Evolutionary conservation across 257 asterid genomes (phyloP).

Genomic region (Plantago ovata): DNA sequence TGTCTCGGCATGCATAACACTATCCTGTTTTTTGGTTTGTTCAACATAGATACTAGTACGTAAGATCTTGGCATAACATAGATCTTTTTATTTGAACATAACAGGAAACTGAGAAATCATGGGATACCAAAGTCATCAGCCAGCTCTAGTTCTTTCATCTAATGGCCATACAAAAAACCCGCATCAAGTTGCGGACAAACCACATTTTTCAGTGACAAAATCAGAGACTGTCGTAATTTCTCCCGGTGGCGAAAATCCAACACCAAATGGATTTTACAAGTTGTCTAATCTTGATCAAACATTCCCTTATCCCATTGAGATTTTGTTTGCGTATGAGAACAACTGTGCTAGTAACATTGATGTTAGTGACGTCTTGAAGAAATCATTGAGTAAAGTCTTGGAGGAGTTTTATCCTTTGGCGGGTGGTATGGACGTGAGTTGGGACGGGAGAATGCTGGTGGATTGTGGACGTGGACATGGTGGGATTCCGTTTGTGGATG

Average conservation of each 20-base stretch:
- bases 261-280: conserved; percentile 3
- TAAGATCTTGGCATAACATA: too few relatives aligned
- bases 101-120: too few relatives aligned
- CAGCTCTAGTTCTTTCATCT: too few relatives aligned
- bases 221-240: not conserved
- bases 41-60: too few relatives aligned
- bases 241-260: not conserved
- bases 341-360: not conserved
- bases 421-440: conserved; percentile 6
- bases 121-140: too few relatives aligned
- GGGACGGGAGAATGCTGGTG: conserved; percentile 17
- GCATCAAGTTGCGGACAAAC: too few relatives aligned
- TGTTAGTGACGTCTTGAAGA: not conserved
- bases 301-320: conserved; percentile 14
- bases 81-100: too few relatives aligned
- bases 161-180: too few relatives aligned
- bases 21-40: too few relatives aligned
- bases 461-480: not conserved
- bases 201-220: conserved; percentile 6
- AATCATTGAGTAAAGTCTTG: conserved; percentile 7
- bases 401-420: conserved; percentile 17
- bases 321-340: conserved; percentile 5
- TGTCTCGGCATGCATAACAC: too few relatives aligned
- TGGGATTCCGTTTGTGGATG: conserved; percentile 13
- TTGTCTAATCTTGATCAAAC: conserved; percentile 16